phyloP scores from a whole-genome alignment of 345 rosid genomes.

The Toxicodendron radicans region DNA sequence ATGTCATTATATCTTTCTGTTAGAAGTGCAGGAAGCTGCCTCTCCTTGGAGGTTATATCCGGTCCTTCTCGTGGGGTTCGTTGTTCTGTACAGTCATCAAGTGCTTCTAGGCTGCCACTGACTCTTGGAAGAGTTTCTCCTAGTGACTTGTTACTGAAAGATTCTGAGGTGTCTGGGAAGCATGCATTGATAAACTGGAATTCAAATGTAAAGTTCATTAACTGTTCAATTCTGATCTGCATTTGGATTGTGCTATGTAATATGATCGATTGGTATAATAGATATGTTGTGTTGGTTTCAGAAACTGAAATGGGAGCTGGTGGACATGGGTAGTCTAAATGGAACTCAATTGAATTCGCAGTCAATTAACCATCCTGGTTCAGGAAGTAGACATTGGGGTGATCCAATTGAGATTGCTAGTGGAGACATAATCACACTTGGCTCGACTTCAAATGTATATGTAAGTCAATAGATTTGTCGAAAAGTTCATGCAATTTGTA shows the following conservation, averaged over 20 bases:
- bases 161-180: slow-evolving; percentile 95
- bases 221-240: slow-evolving; percentile 18
- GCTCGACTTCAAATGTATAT: slow-evolving; percentile 68
- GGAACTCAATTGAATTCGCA: slow-evolving; percentile 88
- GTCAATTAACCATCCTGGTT: slow-evolving; percentile 59
- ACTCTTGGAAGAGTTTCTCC: slow-evolving; percentile 89
- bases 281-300: slow-evolving; percentile 38
- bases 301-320: slow-evolving; percentile 93
- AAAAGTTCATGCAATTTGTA: background rate
- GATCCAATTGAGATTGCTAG: slow-evolving; percentile 69
- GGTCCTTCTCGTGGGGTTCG: slow-evolving; percentile 81
- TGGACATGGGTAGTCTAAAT: slow-evolving; percentile 96
- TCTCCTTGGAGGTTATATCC: slow-evolving; percentile 79
- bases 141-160: slow-evolving; percentile 70
- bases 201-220: slow-evolving; percentile 50
- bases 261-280: slow-evolving; percentile 15
- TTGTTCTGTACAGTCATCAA: slow-evolving; percentile 56
- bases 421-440: slow-evolving; percentile 84
- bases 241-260: slow-evolving; percentile 13
- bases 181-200: slow-evolving; percentile 97
- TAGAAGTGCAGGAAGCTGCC: slow-evolving; percentile 95
- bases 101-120: slow-evolving; percentile 70
- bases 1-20: slow-evolving; percentile 52
- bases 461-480: slow-evolving; percentile 45
- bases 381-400: slow-evolving; percentile 81